Base-by-base conservation (phyloP, 1,284 basidiomycete genomes). In the Trichosporon ovoides region DNA sequence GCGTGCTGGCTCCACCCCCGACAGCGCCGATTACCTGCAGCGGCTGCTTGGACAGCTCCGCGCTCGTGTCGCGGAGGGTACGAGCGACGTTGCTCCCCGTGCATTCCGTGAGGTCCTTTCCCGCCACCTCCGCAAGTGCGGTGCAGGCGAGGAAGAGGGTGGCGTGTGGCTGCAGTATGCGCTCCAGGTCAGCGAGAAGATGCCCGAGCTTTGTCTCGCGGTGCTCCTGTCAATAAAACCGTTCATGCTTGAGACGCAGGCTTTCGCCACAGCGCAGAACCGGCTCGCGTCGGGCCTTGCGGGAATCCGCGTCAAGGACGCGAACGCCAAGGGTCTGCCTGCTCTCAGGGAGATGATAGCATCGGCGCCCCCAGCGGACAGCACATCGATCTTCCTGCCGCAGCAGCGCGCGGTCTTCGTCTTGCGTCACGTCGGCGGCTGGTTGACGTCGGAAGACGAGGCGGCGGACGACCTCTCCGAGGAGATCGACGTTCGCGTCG, bases 371-470 rank as follows among this genome's bases (percentile, higher is more conserved):
- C 82, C 87, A 14, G 76, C 82, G 1, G 87, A 94, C 28, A 87
- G 89, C 0, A 86, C 89, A 9, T 80, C 89, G 1, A 81, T 87
- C n/a, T 91, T 95, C 78, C 79, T 98, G 7, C 89, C 92, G 0
- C 88, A 91, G 70, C 87, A 85, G 52, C 81, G 96, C 13, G 88
- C 90, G 0, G 84, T 98, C 43, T 95, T 95, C 72, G 82, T 95
- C n/a, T 80, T 96, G 65, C 91, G 92, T 69, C 83, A 86, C 2
- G 85, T 91, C 56, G 88, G 91, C 67, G 81, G 82, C 19, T 98
- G 95, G 95, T 80, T 94, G 48, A 75, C 83, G 0, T 85, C 85
- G 9, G 81, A 82, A 24, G 90, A 91, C 52, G 88, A 87, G 16
- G 85, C 87, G 13, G 77, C 84, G 22, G 81, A 81, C 38, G 76